Percentiles rank a stretch among this genome's conserved stretches.
These are phyloP conservation scores for Podila minutissima DNA, from an alignment of 192 early-diverging fungal species.

Conservation along the genomic window DNA sequence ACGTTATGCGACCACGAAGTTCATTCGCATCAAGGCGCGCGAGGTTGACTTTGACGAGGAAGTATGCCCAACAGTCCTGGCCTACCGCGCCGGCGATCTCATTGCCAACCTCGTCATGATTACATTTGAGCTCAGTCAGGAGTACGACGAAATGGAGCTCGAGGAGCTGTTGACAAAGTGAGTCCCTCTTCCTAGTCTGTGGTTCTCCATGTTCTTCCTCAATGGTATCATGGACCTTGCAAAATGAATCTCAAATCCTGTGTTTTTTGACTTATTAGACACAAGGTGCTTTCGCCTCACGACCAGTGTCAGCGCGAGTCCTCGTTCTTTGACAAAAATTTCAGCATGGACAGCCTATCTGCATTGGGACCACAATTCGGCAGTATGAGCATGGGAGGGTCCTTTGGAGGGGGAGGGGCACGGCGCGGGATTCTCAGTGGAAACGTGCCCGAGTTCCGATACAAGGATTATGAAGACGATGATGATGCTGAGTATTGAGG, in stretches of 20 bases:
- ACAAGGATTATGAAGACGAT: constrained; percentile 40
- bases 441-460: constrained; percentile 39
- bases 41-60: constrained; percentile 68
- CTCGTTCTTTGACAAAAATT: constrained; percentile 21
- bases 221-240: too few species aligned
- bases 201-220: neutral
- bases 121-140: constrained; percentile 53
- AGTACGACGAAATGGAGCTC: constrained; percentile 52
- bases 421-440: constrained; percentile 43
- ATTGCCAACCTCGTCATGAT: constrained; percentile 67
- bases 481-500: constrained; percentile 14
- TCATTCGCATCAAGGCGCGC: constrained; percentile 58
- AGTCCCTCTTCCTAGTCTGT: neutral
- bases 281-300: constrained; percentile 38
- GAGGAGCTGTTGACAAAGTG: constrained; percentile 64
- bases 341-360: neutral
- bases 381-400: constrained; percentile 10
- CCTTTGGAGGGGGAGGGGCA: neutral
- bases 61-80: constrained; percentile 65
- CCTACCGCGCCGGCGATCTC: constrained; percentile 59
- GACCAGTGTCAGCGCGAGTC: constrained; percentile 34
- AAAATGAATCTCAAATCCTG: neutral
- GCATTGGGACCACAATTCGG: constrained; percentile 12
- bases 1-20: constrained; percentile 61
- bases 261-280: constrained; percentile 2